Conservation (phyloP, 108 stramenopile species). For the Mayamaea pseudoterrestris region DNA sequence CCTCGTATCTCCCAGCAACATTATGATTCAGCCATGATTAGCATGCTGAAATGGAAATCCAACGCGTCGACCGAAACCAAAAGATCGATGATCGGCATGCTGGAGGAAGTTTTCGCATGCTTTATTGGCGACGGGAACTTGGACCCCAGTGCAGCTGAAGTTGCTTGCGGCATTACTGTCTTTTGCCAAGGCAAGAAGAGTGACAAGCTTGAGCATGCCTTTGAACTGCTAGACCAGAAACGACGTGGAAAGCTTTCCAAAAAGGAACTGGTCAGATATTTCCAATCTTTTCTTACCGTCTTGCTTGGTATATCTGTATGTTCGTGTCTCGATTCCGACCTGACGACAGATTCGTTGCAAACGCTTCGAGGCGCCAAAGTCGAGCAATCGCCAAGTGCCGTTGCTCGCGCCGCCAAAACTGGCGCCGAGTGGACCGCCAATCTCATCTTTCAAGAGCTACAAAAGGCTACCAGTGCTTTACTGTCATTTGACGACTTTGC, state of each 20-base stretch:
- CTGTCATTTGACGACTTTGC: slow-evolving; percentile 81
- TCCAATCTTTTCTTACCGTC: slow-evolving; percentile 68
- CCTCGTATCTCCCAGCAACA: too few species aligned
- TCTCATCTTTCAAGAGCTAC: slow-evolving; percentile 38
- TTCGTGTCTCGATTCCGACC: slow-evolving; percentile 20
- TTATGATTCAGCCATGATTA: slow-evolving; percentile 68
- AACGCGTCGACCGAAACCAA: slow-evolving; percentile 31
- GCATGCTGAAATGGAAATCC: not conserved
- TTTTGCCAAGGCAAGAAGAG: slow-evolving; percentile 83
- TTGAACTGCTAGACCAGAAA: slow-evolving; percentile 66
- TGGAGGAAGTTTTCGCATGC: slow-evolving; percentile 55
- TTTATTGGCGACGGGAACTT: too few species aligned
- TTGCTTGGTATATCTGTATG: slow-evolving; percentile 51
- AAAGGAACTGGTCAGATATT: slow-evolving; percentile 43
- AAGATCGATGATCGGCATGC: slow-evolving; percentile 37
- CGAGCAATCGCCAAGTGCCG: slow-evolving; percentile 21
- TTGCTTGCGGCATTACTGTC: slow-evolving; percentile 79
- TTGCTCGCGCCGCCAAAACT: slow-evolving; percentile 53
- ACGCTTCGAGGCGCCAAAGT: slow-evolving; percentile 28
- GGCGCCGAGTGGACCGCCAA: slow-evolving; percentile 67
- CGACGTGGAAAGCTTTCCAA: slow-evolving; percentile 44
- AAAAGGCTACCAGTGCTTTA: slow-evolving; percentile 5
- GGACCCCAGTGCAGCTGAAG: slow-evolving; percentile 48
- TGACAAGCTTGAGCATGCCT: slow-evolving; percentile 83
- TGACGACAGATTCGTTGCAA: slow-evolving; percentile 22